These are phyloP conservation scores for Cinnamomum chago DNA, from an alignment of 164 flowering plant species.

Conservation along the genomic window DNA sequence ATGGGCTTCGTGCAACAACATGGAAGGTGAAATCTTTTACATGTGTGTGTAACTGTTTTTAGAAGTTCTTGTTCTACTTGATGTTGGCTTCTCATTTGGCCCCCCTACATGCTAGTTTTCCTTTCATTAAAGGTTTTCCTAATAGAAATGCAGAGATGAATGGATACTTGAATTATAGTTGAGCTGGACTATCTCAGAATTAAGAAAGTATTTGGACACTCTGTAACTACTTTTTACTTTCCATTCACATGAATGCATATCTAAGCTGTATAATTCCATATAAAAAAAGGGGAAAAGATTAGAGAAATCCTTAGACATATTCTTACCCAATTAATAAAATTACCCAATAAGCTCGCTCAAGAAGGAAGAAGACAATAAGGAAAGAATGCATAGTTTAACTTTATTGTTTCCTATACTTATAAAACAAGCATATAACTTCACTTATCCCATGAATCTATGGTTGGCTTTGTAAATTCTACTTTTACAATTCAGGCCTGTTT, in stretches of 20 bases:
- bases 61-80: background rate
- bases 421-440: no score
- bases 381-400: no score
- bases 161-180: background rate
- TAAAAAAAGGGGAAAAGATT: background rate
- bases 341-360: no score
- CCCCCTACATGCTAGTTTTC: background rate
- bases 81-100: background rate
- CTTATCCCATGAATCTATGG: no score
- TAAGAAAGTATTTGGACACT: background rate
- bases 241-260: background rate
- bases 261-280: background rate
- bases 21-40: slow-evolving; percentile 15
- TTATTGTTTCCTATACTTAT: no score
- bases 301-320: background rate
- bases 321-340: no score
- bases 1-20: slow-evolving; percentile 15
- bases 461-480: no score
- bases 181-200: no score
- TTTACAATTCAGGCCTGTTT: no score
- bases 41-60: background rate
- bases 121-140: background rate
- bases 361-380: no score
- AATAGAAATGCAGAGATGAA: background rate
- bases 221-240: background rate